Evolutionary conservation across 2,329 filamentous ascomycete genomes (phyloP).

Genomic region (Colletotrichum sp.): DNA sequence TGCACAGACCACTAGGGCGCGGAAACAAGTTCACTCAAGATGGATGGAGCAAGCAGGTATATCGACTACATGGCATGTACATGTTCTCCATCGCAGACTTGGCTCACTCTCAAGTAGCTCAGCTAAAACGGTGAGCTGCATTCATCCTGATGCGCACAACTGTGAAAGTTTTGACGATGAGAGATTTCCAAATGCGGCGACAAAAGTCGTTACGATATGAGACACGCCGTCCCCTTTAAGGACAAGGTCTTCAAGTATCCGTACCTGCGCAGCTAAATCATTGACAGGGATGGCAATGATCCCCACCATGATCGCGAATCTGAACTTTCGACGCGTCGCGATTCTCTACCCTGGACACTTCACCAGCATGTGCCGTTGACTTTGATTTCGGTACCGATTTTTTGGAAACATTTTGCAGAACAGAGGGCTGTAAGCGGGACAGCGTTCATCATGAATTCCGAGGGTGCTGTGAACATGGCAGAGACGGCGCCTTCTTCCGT

Average conservation of each 20-base stretch:
- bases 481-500: background rate
- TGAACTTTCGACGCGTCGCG: background rate
- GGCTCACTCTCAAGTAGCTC: background rate
- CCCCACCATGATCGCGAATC: background rate
- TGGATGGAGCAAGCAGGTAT: background rate
- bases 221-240: background rate
- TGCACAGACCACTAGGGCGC: background rate
- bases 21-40: background rate
- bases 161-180: background rate
- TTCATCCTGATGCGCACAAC: background rate
- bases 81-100: background rate
- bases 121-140: background rate
- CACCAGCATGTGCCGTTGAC: background rate
- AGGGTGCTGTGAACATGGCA: background rate
- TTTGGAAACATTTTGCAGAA: background rate
- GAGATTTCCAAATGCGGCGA: background rate
- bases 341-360: background rate
- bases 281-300: background rate
- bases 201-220: background rate
- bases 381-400: background rate
- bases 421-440: too few species aligned
- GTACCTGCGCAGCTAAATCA: background rate
- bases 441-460: background rate
- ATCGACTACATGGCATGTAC: background rate
- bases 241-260: background rate